Percentiles rank a stretch among this genome's conserved stretches.
Evolutionary conservation across 2,329 filamentous ascomycete genomes (phyloP).

Genomic region (Phialocephala sp.): DNA sequence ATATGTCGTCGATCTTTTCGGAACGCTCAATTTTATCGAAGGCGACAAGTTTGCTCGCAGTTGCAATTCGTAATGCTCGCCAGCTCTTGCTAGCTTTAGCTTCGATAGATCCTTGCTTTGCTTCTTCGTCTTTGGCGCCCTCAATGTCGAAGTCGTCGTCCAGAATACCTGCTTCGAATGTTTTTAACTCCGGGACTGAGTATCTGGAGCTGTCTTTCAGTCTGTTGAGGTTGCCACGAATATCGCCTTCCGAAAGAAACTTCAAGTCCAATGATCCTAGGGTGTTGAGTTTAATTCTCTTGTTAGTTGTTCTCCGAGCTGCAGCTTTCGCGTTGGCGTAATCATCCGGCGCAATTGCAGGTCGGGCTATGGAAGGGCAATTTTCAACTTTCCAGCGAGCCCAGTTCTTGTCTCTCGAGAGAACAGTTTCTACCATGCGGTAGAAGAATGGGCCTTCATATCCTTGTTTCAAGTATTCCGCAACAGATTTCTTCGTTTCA

Average conservation of each 20-base stretch:
- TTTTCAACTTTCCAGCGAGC: conserved; percentile 97
- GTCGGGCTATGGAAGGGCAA: conserved; percentile 83
- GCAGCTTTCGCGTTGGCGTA: conserved; percentile 73
- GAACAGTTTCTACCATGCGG: conserved; percentile 94
- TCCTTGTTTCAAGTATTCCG: conserved; percentile 80
- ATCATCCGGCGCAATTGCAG: conserved; percentile 70
- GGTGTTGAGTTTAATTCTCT: conserved; percentile 70
- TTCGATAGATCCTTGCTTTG: conserved; percentile 64
- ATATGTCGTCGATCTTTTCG: conserved; percentile 68
- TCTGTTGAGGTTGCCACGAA: conserved; percentile 66
- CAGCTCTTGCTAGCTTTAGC: conserved; percentile 88
- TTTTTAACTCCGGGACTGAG: conserved; percentile 70
- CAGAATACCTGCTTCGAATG: conserved; percentile 75
- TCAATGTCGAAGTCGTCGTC: conserved; percentile 86
- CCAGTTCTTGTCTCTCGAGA: conserved; percentile 98
- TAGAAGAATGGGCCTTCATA: conserved; percentile 90
- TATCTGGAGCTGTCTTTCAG: conserved; percentile 71
- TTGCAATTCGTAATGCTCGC: conserved; percentile 83
- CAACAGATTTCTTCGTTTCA: conserved; percentile 78
- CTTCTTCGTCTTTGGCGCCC: conserved; percentile 70
- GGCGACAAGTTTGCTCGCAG: conserved; percentile 71
- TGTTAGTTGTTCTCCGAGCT: conserved; percentile 70
- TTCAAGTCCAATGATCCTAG: conserved; percentile 77
- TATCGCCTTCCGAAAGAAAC: conserved; percentile 75
- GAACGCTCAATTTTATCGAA: conserved; percentile 91